A percentile compares a stretch with the other conserved stretches of the same genome.
These are phyloP conservation scores for Lithospermum erythrorhizon DNA, from an alignment of 257 asterid genomes.

Conservation along the genomic window DNA sequence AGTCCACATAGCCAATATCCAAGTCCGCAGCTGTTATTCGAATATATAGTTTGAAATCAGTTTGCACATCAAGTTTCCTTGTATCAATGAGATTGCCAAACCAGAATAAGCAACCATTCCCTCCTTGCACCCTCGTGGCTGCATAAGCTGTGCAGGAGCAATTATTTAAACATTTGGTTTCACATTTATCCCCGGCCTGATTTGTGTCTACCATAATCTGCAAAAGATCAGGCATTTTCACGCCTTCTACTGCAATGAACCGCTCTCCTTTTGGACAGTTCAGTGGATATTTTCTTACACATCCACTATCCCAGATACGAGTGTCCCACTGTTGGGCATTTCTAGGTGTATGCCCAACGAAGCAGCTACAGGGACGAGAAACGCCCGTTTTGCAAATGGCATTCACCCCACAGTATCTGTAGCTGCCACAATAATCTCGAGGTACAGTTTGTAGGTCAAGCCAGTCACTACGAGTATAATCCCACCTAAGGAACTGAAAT, in stretches of 20 bases:
- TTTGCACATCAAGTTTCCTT: conserved; percentile 2
- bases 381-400: conserved; percentile 13
- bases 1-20: conserved; percentile 7
- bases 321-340: conserved; percentile 7
- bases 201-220: conserved; percentile 13
- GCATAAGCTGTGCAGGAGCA: conserved; percentile 25
- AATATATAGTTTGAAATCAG: conserved; percentile 17
- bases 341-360: conserved; percentile 16
- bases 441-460: conserved; percentile 13
- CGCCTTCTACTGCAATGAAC: neutral
- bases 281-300: conserved; percentile 9
- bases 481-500: neutral
- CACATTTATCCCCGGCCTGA: conserved; percentile 24
- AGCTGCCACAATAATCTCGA: conserved; percentile 22
- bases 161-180: conserved; percentile 14
- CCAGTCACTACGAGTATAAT: neutral
- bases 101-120: conserved; percentile 27
- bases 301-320: conserved; percentile 14
- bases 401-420: conserved; percentile 15
- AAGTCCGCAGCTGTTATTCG: conserved; percentile 18
- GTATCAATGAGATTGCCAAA: conserved; percentile 18
- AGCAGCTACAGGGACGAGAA: conserved; percentile 20
- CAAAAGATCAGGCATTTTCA: conserved; percentile 15
- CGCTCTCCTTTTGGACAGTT: conserved; percentile 8
- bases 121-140: conserved; percentile 9